These are phyloP conservation scores for Endothia cerciana DNA, from an alignment of 2,329 filamentous ascomycete genomes.

Conservation along the genomic window DNA sequence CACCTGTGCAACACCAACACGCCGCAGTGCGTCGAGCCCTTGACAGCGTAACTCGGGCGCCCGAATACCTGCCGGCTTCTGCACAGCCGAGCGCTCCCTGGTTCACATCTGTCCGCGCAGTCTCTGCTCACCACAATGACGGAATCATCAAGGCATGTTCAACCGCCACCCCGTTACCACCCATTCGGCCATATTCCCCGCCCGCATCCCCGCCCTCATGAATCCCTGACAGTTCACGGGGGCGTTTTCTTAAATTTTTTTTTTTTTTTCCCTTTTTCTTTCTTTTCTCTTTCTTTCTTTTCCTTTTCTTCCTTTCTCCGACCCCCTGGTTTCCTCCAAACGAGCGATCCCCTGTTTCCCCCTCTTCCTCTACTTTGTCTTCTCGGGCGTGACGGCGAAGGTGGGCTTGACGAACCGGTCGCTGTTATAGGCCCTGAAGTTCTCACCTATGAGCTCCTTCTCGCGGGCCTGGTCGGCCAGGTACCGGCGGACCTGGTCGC, in stretches of 20 bases:
- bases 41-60: not conserved
- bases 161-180: too few relatives aligned
- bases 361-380: slow-evolving; percentile 48
- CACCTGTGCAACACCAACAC: too few relatives aligned
- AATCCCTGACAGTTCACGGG: too few relatives aligned
- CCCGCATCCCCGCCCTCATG: too few relatives aligned
- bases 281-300: not conserved
- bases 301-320: not conserved
- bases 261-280: too few relatives aligned
- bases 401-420: slow-evolving; percentile 87
- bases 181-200: too few relatives aligned
- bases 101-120: too few relatives aligned
- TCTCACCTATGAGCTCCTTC: slow-evolving; percentile 84
- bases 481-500: slow-evolving; percentile 87
- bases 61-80: not conserved
- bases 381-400: slow-evolving; percentile 71
- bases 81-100: not conserved
- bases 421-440: slow-evolving; percentile 83
- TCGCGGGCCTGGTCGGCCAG: slow-evolving; percentile 87
- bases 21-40: not conserved
- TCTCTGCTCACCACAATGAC: not conserved
- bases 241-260: too few relatives aligned
- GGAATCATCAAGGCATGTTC: too few relatives aligned
- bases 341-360: too few relatives aligned
- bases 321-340: not conserved